Base-by-base conservation (phyloP, 2,329 filamentous ascomycete species). In the Monilinia aucupariae region DNA sequence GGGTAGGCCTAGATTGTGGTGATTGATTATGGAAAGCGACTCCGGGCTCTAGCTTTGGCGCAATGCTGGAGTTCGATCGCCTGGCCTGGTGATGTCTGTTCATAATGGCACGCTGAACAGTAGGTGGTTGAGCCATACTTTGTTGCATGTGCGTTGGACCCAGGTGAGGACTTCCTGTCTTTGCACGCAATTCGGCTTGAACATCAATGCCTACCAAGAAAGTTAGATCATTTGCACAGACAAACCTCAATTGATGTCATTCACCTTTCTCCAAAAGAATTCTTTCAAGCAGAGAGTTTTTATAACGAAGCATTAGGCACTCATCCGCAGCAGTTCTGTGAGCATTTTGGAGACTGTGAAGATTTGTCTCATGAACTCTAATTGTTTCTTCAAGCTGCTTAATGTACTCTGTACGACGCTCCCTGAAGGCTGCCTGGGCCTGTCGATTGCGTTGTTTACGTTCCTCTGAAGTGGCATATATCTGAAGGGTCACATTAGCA, bases 371-470 rank as follows among this genome's bases (percentile, higher is more conserved):
- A 81, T 97, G 93, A 70, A 94, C 90, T 73, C 94, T 93, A 77
- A 99, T 97, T 62, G 92, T 96, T 71, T 93, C 91, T 78, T 99
- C 94, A 32, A 99, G 84, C 77, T 99, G 94, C 80, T 97, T 97
- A 80, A 99, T 99, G 77, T 99, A 99, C 80, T 99, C 94, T 62
- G 93, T 97, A 64, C 94, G 88, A 69, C 94, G 89, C 78, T 99
- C 94, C 70, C 94, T 88, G 74, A 99, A 99, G 64, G 94, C 94
- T 62, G 94, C 94, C 78, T 99, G 94, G 54, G 94, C 94, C 79
- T 97, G 94, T 71, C 94, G 83, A 75, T 99, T 99, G 68, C 94
- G 86, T 78, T 97, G 94, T 80, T 99, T 97, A 73, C 94, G 88
- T 78, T 99, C 94, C 77, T 99, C 94, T 13, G 94, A 97, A 43